Evolutionary conservation across 257 asterid genomes (phyloP).

Genomic region (Anisodus tanguticus): DNA sequence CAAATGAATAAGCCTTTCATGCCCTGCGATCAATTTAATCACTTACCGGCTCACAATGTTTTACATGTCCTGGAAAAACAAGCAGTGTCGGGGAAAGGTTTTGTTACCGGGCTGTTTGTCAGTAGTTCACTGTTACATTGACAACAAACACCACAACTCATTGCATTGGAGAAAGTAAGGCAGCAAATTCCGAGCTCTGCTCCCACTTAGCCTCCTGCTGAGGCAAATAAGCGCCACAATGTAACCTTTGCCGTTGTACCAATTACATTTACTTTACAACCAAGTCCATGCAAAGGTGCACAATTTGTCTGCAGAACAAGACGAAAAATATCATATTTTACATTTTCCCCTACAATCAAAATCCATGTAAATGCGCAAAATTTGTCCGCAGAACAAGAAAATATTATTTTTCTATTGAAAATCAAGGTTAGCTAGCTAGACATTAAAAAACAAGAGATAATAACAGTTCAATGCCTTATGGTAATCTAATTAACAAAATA

Average conservation of each 20-base stretch:
- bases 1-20: neutral
- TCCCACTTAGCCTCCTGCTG: constrained; percentile 26
- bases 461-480: too few relatives aligned
- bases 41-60: neutral
- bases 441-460: neutral
- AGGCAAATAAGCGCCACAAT: neutral
- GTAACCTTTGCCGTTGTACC: neutral
- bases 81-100: neutral
- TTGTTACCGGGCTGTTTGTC: neutral
- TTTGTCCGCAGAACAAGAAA: neutral
- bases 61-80: neutral
- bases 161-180: constrained; percentile 1
- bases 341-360: neutral
- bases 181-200: neutral
- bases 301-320: too few relatives aligned
- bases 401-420: neutral
- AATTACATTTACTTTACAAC: neutral
- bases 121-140: neutral
- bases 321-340: too few relatives aligned
- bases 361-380: neutral
- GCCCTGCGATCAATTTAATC: neutral
- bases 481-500: too few relatives aligned
- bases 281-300: too few relatives aligned
- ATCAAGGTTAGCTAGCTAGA: neutral
- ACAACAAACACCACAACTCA: neutral